phyloP scores from a whole-genome alignment of 306 rosid genomes.

The Cucumis sativus region Cucumber_9930_V3 NC_026659.2:26919501-26920000 shows the following conservation, averaged over 20 bases:
- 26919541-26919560: constrained; percentile 97
- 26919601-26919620: constrained; percentile 90
- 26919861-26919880: constrained; percentile 89
- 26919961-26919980: constrained; percentile 89
- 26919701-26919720: neutral
- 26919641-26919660: constrained; percentile 80
- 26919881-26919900: constrained; percentile 73
- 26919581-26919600: constrained; percentile 91
- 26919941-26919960: constrained; percentile 90
- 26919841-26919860: constrained; percentile 96
- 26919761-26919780: constrained; percentile 93
- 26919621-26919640: constrained; percentile 81
- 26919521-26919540: constrained; percentile 76
- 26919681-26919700: neutral
- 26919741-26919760: constrained; percentile 93
- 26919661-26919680: constrained; percentile 26
- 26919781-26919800: constrained; percentile 68
- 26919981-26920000: constrained; percentile 82
- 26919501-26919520: constrained; percentile 98
- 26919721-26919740: constrained; percentile 39
- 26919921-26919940: constrained; percentile 71
- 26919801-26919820: constrained; percentile 85
- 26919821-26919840: constrained; percentile 84
- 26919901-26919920: constrained; percentile 83
- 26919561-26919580: constrained; percentile 93